Percentiles rank a stretch among this genome's conserved stretches.
Evolutionary conservation across 2,329 filamentous ascomycete genomes (phyloP).

Genomic region (Aspergillus novofumigatus): DNA sequence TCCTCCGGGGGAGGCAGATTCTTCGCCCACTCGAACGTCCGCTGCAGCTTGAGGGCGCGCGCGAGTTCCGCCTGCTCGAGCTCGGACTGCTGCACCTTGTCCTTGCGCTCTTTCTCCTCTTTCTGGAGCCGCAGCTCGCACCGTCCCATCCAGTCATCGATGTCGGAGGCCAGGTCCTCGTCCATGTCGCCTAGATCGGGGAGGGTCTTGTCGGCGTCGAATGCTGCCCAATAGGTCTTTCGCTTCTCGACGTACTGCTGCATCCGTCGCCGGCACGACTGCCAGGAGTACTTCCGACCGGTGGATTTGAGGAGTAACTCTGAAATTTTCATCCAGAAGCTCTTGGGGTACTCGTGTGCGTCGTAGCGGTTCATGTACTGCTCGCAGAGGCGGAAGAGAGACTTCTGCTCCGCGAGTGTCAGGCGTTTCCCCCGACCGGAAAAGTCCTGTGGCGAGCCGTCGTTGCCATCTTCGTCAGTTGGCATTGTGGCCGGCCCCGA

Average conservation of each 20-base stretch:
- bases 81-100: conserved; percentile 1
- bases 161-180: conserved; percentile 1
- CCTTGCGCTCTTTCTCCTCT: background rate
- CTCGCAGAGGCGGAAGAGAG: conserved; percentile 15
- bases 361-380: conserved; percentile 13
- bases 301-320: conserved; percentile 9
- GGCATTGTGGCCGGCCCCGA: background rate
- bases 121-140: background rate
- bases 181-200: conserved; percentile 4
- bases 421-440: conserved; percentile 11
- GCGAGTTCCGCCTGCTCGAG: conserved; percentile 1
- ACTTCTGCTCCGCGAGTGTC: conserved; percentile 13
- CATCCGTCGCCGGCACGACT: conserved; percentile 26
- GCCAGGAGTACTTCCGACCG: conserved; percentile 25
- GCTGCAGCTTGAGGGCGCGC: conserved; percentile 2
- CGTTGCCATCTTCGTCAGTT: background rate
- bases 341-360: conserved; percentile 11
- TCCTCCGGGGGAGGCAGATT: conserved; percentile 7
- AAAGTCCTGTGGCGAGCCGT: background rate
- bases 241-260: conserved; percentile 12
- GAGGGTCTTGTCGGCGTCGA: conserved; percentile 2
- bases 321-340: conserved; percentile 22
- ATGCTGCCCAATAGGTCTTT: conserved; percentile 5
- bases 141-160: conserved; percentile 13
- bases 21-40: conserved; percentile 10